Percentiles rank a stretch among this genome's conserved stretches.
These are phyloP conservation scores for Rhizodiscina lignyota DNA, from an alignment of 495 filamentous ascomycete species.

Conservation along the genomic window DNA sequence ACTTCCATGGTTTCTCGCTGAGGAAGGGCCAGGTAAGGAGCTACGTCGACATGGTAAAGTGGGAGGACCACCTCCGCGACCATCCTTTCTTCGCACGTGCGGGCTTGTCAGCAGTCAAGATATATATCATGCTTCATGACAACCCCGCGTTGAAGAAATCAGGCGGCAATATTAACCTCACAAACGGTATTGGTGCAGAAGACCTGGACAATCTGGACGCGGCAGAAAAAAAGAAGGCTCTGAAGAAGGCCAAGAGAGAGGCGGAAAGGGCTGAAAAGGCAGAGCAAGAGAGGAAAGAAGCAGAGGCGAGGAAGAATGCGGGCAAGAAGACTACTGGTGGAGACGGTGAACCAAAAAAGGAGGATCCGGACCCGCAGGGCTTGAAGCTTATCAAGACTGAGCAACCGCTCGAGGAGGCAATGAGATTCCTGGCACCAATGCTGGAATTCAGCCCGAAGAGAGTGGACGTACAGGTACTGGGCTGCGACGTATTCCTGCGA, in stretches of 20 bases:
- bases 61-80: constrained; percentile 80
- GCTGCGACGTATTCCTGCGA: constrained; percentile 78
- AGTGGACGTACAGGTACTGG: constrained; percentile 65
- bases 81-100: constrained; percentile 86
- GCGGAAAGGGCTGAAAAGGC: constrained; percentile 68
- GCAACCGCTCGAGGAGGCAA: constrained; percentile 68
- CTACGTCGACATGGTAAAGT: constrained; percentile 89
- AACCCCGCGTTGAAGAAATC: constrained; percentile 31
- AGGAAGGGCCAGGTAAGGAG: constrained; percentile 89
- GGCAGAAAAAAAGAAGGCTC: constrained; percentile 74
- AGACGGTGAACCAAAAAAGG: constrained; percentile 45
- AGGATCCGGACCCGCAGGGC: constrained; percentile 77
- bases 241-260: constrained; percentile 91
- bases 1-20: constrained; percentile 94
- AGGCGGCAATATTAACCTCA: constrained; percentile 43
- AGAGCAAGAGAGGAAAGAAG: constrained; percentile 63
- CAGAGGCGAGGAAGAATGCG: constrained; percentile 41
- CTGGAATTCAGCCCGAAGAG: constrained; percentile 70
- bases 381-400: constrained; percentile 58
- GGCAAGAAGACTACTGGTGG: constrained; percentile 31
- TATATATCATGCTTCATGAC: constrained; percentile 69
- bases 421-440: constrained; percentile 69
- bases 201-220: constrained; percentile 38
- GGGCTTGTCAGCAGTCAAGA: constrained; percentile 65
- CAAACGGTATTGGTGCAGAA: constrained; percentile 30